A percentile compares a stretch with the other conserved stretches of the same genome.
These are phyloP conservation scores for Coemansia umbellata DNA, from an alignment of 192 early-diverging fungal species.

Conservation along the genomic window DNA sequence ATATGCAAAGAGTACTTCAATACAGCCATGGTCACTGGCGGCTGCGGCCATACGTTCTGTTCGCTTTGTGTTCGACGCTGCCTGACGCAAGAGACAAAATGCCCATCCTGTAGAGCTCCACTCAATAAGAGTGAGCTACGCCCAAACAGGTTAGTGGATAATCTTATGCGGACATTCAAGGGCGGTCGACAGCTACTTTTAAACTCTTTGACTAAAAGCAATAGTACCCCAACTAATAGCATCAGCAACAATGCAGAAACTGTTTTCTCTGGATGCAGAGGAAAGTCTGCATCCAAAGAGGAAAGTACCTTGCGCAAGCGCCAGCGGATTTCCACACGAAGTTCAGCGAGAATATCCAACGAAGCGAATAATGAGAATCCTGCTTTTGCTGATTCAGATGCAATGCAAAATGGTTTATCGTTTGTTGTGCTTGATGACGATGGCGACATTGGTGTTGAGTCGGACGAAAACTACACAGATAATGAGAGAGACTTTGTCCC, in stretches of 20 bases:
- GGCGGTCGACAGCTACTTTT: conserved; percentile 26
- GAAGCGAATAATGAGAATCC: background rate
- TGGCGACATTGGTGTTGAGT: conserved; percentile 5
- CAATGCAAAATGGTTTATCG: conserved; percentile 8
- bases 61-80: conserved; percentile 68
- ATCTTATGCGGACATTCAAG: conserved; percentile 23
- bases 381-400: background rate
- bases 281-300: no score
- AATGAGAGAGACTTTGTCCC: conserved; percentile 40
- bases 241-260: background rate
- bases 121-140: conserved; percentile 34
- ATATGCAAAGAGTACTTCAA: conserved; percentile 72
- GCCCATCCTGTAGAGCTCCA: conserved; percentile 61
- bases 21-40: conserved; percentile 56
- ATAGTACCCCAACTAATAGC: no score
- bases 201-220: conserved; percentile 6
- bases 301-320: conserved; percentile 13
- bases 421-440: conserved; percentile 8
- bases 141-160: conserved; percentile 43
- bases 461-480: background rate
- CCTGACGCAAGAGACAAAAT: conserved; percentile 55
- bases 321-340: conserved; percentile 17
- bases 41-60: conserved; percentile 76
- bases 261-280: no score
- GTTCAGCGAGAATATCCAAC: background rate